Conservation (phyloP, 139 green algal species). For the Astrephomene gubernaculifera region DNA sequence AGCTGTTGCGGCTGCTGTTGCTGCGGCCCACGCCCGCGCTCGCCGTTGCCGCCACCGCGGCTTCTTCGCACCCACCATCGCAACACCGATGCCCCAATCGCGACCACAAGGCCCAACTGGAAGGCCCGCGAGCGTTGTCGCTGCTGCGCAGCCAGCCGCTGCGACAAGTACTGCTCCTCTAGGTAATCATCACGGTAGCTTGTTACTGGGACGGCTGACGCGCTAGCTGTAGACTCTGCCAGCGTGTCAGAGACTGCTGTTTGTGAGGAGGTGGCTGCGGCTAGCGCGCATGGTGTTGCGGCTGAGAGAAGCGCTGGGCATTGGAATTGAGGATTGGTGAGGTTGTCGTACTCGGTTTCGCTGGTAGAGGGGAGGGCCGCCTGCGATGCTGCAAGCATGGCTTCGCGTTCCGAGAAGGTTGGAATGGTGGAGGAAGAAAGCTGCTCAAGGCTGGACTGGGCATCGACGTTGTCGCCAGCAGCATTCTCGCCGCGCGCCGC, state of each 20-base stretch:
- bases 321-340: too few relatives aligned
- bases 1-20: too few relatives aligned
- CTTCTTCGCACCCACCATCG: slow-evolving; percentile 9
- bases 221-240: background rate
- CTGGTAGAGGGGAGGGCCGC: too few relatives aligned
- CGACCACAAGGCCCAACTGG: slow-evolving; percentile 11
- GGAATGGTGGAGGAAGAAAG: too few relatives aligned
- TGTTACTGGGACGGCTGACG: background rate
- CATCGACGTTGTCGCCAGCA: background rate
- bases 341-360: too few relatives aligned
- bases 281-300: too few relatives aligned
- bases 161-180: slow-evolving; percentile 20
- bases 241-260: background rate
- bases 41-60: background rate
- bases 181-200: slow-evolving; percentile 12
- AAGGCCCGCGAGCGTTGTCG: slow-evolving; percentile 38
- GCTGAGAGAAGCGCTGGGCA: too few relatives aligned
- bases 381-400: too few relatives aligned
- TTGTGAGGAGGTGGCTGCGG: background rate
- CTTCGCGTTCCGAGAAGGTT: too few relatives aligned
- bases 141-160: slow-evolving; percentile 18
- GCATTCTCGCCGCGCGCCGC: background rate
- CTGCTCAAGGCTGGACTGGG: too few relatives aligned
- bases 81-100: background rate
- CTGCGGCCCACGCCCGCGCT: background rate